phyloP scores from a whole-genome alignment of 2,329 filamentous ascomycete species.

The Whalleya microplaca region DNA sequence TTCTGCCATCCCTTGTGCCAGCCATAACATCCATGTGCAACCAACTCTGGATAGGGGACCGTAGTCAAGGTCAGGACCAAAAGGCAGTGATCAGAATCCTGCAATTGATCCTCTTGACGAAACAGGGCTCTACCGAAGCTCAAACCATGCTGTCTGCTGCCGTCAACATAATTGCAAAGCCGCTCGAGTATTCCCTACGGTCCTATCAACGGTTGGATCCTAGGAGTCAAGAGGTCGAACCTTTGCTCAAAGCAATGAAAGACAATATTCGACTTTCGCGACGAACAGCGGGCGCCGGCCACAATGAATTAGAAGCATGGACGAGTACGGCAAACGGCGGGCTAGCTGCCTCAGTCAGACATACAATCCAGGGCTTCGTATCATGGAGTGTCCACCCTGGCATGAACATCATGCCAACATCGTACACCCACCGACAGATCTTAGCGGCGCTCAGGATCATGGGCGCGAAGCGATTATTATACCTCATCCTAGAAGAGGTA shows the following conservation, averaged over 20 bases:
- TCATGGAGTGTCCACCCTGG: conserved; percentile 67
- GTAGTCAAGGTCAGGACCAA: conserved; percentile 57
- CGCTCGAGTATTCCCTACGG: conserved; percentile 68
- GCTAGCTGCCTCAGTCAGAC: conserved; percentile 59
- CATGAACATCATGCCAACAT: conserved; percentile 59
- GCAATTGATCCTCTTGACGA: conserved; percentile 71
- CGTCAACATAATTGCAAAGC: conserved; percentile 71
- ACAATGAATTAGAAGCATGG: conserved; percentile 73
- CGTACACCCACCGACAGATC: conserved; percentile 74
- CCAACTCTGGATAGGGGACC: conserved; percentile 66
- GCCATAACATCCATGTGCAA: conserved; percentile 73
- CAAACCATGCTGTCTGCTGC: conserved; percentile 72
- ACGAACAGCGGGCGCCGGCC: conserved; percentile 63
- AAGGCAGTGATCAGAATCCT: conserved; percentile 73
- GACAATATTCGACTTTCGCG: conserved; percentile 61
- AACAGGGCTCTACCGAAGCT: conserved; percentile 72
- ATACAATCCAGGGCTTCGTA: conserved; percentile 64
- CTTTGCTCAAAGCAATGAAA: conserved; percentile 67
- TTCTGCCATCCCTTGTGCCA: conserved; percentile 77
- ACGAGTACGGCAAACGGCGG: conserved; percentile 59
- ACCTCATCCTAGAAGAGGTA: conserved; percentile 69
- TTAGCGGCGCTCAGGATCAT: conserved; percentile 63
- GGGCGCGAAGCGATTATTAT: conserved; percentile 63
- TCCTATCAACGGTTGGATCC: conserved; percentile 70
- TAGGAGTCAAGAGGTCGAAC: conserved; percentile 69